Percentiles rank a stretch among this genome's conserved stretches.
phyloP scores from a whole-genome alignment of 192 early-diverging fungal species.

The Geranomyces michiganensis region DNA sequence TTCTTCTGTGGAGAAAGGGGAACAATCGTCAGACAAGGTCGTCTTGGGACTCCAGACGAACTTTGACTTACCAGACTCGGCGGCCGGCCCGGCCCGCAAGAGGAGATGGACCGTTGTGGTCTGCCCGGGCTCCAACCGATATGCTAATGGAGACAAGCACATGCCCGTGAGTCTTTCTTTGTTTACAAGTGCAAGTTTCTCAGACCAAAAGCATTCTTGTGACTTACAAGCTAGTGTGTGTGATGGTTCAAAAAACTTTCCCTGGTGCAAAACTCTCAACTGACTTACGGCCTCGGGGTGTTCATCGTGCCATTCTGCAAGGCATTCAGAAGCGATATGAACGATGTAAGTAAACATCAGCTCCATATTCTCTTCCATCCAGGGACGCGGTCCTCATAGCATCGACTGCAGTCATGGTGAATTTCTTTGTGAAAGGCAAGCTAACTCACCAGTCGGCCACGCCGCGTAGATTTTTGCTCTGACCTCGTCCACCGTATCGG shows the following conservation, averaged over 20 bases:
- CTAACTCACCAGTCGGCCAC: constrained; percentile 44
- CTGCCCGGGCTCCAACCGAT: constrained; percentile 41
- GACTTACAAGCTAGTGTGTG: constrained; percentile 34
- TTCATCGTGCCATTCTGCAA: constrained; percentile 47
- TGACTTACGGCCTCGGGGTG: constrained; percentile 32
- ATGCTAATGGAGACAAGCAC: constrained; percentile 8
- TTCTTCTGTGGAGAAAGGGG: neutral
- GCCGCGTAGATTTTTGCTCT: constrained; percentile 30
- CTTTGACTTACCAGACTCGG: constrained; percentile 19
- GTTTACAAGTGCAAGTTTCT: too few relatives aligned
- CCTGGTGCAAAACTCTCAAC: constrained; percentile 44
- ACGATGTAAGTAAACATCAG: neutral
- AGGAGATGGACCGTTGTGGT: constrained; percentile 49
- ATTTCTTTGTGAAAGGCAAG: too few relatives aligned
- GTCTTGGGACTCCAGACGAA: neutral
- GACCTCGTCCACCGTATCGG: constrained; percentile 38
- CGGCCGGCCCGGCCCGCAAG: constrained; percentile 34
- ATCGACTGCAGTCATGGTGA: too few relatives aligned
- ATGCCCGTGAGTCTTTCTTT: too few relatives aligned
- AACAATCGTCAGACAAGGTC: neutral
- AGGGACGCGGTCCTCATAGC: too few relatives aligned
- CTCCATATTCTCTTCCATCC: neutral
- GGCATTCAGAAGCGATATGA: neutral
- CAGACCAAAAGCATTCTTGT: too few relatives aligned
- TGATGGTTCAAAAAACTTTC: constrained; percentile 45